Conservation (phyloP, 148 eudicot species). For the Agrostemma githago region DNA sequence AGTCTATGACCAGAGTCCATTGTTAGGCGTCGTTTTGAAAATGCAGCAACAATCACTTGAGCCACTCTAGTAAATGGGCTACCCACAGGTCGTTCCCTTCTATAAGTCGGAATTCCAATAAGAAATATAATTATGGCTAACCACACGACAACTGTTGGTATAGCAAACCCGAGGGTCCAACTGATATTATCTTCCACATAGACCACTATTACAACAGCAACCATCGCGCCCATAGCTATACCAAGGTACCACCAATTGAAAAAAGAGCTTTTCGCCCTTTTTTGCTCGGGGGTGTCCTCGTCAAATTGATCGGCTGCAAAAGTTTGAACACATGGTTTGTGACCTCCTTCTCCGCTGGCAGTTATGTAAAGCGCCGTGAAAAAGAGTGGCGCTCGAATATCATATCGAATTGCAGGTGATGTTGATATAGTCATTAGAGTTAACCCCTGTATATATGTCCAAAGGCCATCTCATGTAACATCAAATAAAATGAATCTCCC, state of each 20-base stretch:
- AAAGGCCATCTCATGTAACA: not conserved
- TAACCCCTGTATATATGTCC: slow-evolving; percentile 37
- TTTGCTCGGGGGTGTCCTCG: slow-evolving; percentile 41
- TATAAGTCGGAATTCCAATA: slow-evolving; percentile 34
- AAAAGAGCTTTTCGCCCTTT: slow-evolving; percentile 54
- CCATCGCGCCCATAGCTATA: slow-evolving; percentile 44
- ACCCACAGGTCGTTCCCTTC: slow-evolving; percentile 47
- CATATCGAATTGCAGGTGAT: slow-evolving; percentile 21
- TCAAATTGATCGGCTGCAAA: slow-evolving; percentile 73
- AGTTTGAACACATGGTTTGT: slow-evolving; percentile 65
- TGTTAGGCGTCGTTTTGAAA: slow-evolving; percentile 36
- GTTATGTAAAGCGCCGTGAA: slow-evolving; percentile 49
- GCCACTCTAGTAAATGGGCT: slow-evolving; percentile 66
- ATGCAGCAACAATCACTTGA: slow-evolving; percentile 59
- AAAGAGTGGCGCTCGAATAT: slow-evolving; percentile 27
- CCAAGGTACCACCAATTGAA: slow-evolving; percentile 84
- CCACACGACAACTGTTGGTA: slow-evolving; percentile 39
- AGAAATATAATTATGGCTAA: slow-evolving; percentile 42
- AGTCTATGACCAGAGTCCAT: slow-evolving; percentile 11
- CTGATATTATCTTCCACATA: slow-evolving; percentile 51
- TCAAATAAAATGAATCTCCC: no score
- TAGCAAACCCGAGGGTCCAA: slow-evolving; percentile 52
- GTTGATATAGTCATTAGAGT: slow-evolving; percentile 43
- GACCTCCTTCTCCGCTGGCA: slow-evolving; percentile 63
- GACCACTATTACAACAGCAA: slow-evolving; percentile 39